A percentile compares a stretch with the other conserved stretches of the same genome.
Conservation (phyloP, 2,329 filamentous ascomycete genomes). For the Ophiostoma triangulosporum region DNA sequence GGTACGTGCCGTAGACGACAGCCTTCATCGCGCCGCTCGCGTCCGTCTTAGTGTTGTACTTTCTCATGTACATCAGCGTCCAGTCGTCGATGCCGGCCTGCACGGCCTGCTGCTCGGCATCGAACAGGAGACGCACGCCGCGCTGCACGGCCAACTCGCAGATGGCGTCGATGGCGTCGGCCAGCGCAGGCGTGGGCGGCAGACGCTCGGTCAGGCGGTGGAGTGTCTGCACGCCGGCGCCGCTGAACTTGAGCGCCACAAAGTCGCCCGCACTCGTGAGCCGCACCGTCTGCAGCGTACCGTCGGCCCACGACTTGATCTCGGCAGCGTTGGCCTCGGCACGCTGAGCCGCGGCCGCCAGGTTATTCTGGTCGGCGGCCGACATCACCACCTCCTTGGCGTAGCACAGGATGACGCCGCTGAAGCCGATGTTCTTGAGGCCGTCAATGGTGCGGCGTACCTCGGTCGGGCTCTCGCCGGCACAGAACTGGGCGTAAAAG, state of each 20-base stretch:
- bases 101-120: slow-evolving; percentile 70
- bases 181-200: slow-evolving; percentile 50
- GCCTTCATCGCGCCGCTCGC: slow-evolving; percentile 23
- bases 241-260: slow-evolving; percentile 64
- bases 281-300: slow-evolving; percentile 59
- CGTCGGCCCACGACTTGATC: slow-evolving; percentile 57
- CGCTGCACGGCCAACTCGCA: slow-evolving; percentile 58
- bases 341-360: slow-evolving; percentile 31
- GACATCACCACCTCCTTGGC: slow-evolving; percentile 66
- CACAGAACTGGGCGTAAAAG: slow-evolving; percentile 86
- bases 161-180: slow-evolving; percentile 57
- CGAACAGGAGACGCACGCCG: slow-evolving; percentile 64
- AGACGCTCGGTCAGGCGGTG: slow-evolving; percentile 49
- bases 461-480: slow-evolving; percentile 59
- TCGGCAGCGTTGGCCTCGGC: slow-evolving; percentile 40
- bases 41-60: slow-evolving; percentile 52
- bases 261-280: slow-evolving; percentile 59
- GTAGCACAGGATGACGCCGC: slow-evolving; percentile 74
- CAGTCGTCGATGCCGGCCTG: slow-evolving; percentile 72
- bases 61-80: slow-evolving; percentile 62
- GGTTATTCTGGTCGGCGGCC: slow-evolving; percentile 34
- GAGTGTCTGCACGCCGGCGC: slow-evolving; percentile 62
- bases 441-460: slow-evolving; percentile 50
- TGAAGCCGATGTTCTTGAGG: slow-evolving; percentile 63
- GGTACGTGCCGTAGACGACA: slow-evolving; percentile 69